phyloP scores from a whole-genome alignment of 768 basidiomycete genomes.

The Hypholoma fasciculare region DNA sequence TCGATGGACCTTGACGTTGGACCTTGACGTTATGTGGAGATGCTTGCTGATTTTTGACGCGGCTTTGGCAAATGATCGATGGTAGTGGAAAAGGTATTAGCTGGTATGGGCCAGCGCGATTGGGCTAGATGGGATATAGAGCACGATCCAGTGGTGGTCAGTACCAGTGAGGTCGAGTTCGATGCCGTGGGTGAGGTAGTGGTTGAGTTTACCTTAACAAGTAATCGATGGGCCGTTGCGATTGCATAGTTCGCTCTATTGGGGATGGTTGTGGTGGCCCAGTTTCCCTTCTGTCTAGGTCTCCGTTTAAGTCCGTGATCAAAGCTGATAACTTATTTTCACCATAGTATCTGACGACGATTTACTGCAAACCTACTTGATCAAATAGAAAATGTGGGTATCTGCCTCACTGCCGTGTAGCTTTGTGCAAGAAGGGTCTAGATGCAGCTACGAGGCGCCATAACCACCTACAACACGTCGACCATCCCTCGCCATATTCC shows the following conservation, averaged over 20 bases:
- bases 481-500: too few relatives aligned
- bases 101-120: background rate
- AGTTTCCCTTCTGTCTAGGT: background rate
- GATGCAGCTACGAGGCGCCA: too few relatives aligned
- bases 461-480: too few relatives aligned
- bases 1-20: too few relatives aligned
- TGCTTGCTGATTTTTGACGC: too few relatives aligned
- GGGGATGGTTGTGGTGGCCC: background rate
- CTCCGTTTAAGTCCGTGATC: background rate
- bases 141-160: background rate
- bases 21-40: too few relatives aligned
- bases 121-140: background rate
- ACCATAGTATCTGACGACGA: constrained; percentile 77
- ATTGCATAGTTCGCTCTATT: too few relatives aligned
- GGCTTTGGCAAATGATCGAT: too few relatives aligned
- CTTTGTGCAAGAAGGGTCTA: too few relatives aligned
- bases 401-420: background rate
- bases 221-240: background rate
- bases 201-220: background rate
- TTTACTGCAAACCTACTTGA: constrained; percentile 42
- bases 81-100: too few relatives aligned
- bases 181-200: background rate
- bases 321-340: constrained; percentile 11
- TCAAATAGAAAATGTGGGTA: background rate
- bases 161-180: background rate